Evolutionary conservation across 352 stramenopile genomes (phyloP), one percentile per base, ranked within the genome.

Genomic region (Phytopythium litorale): DNA sequence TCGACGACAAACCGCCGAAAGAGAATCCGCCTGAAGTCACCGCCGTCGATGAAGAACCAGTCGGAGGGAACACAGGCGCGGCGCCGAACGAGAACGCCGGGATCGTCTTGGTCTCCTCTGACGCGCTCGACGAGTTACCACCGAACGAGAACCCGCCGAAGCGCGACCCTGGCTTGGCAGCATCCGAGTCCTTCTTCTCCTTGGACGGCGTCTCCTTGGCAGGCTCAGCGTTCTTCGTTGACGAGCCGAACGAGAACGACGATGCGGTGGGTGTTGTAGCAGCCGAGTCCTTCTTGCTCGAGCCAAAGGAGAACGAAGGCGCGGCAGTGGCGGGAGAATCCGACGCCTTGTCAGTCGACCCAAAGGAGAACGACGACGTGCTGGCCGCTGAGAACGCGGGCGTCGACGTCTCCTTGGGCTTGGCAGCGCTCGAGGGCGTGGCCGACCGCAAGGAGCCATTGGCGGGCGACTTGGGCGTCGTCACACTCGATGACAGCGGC

Each of bases 11-110:
- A 35, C 60, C 66, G 30, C 78, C 76, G 57, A 88, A 87, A 7
- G 76, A 84, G 40, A 87, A 82, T 8, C 71, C 75, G 25, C 72
- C 55, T 21, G 63, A 62, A 37, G 56, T 50, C 32, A 49, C 16
- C 35, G 50, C 30, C 16, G 50, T 56, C 7, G 50, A 28, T 13
- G 63, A 56, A 45, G 73, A 66, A 23, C 73, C 49, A n/a, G 66
- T 48, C 25, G 63, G 48, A 52, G 70, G 30, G 48, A 60, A 53
- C 48, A 63, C 38, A 13, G 68, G 37, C 40, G 67, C 21, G 43
- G 35, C 57, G 58, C 67, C 77, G 33, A 85, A 87, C 18, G 78
- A 83, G 48, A 85, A 90, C 30, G 62, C 72, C 60, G 71, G 64
- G 7, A 62, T 81, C 7, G 65, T 66, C 43, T 78, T 81, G 35